Base-by-base conservation (phyloP, 169 alveolate genomes). In the Plasmodium knowlesi region DNA sequence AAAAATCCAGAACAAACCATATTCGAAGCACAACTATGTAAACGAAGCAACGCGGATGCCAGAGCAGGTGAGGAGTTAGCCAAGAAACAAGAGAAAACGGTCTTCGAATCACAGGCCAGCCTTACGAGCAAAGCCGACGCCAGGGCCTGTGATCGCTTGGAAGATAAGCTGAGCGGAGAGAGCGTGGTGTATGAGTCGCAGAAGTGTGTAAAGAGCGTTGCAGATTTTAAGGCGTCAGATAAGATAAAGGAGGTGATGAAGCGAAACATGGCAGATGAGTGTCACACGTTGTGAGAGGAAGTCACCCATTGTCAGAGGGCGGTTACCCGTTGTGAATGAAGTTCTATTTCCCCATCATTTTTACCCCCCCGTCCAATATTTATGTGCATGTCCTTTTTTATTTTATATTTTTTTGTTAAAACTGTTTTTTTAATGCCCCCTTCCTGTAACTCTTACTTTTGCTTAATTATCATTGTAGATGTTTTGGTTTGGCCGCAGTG, bases 201-300 rank as follows among this genome's bases (percentile, higher is more conserved):
- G 73, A 79, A 39, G 34, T 89, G 94, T 53, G 53, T 34, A 30
- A 43, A 80, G 9, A 80, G 22, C n/a, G 71, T 30, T 37, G 74
- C 94, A 28, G 94, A 89, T 61, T 78, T 79, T 57, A 79, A 74
- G 32, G 3, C 94, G 5, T 78, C 91, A 3, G 94, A 89, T 28
- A 89, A 89, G 73, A 89, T 89, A 89, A 81, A 89, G 83, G 94
- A 89, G 72, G 94, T 89, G 25, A 89, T 89, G 94, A 89, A 79
- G 73, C 67, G 94, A 74, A 89, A 89, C 50, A 43, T 89, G 91
- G 16, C 82, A 4, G 94, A 89, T 46, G 94, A 89, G 22, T 89
- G 94, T 5, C 94, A 89, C 91, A 22, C 30, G 3, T 39, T 84
- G 73, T 41, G 46, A 16, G 67, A 8, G 32, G 74, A 5, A 1